Evolutionary conservation across 495 filamentous ascomycete genomes (phyloP), one percentile per base, ranked within the genome.

Genomic region (Hypoxylon perforatum): DNA sequence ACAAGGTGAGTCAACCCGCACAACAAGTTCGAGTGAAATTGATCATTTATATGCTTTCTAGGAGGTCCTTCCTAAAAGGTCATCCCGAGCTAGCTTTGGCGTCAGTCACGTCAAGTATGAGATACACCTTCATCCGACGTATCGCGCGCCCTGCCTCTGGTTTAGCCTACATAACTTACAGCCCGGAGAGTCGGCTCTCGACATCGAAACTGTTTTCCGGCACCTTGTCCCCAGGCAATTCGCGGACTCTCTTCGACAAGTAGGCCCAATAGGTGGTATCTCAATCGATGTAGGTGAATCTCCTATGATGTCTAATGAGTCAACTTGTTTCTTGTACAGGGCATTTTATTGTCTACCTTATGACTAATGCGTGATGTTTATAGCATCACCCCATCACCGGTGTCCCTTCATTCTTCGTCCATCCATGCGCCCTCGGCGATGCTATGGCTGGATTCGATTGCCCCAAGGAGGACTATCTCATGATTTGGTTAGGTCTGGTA

Each of bases 401-500:
- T 57, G 70, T 88, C 47, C 92, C 92, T 46, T 81, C 86, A 48
- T 93, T 91, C 72, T 95, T 93, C 78, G 80, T 95, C 68, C 92
- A 96, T 77, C 92, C 92, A 19, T 96, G 92, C 81, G 86, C 91
- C 73, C 89, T 92, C n/a, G 88, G 88, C 56, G 90, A 92, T 63
- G 90, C 89, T 48, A 90, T 96, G 86, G 80, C 77, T 35, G 75
- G 70, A 17, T 82, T 85, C 65, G 74, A 82, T 50, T 81, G 85
- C 63, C 79, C 80, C 39, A 83, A 86, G 30, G 80, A 86, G 71
- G 80, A 84, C 52, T 96, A 95, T 80, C 83, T 96, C 69, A 84
- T 89, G 77, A 78, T 91, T 38, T 96, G 92, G 92, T 78, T 95
- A 48, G 91, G 92, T 28, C 73, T 94, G 42, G 85, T 94, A 14